These are phyloP conservation scores for Ammopiptanthus mongolicus DNA, from an alignment of 306 rosid genomes.

Conservation along the genomic window DNA sequence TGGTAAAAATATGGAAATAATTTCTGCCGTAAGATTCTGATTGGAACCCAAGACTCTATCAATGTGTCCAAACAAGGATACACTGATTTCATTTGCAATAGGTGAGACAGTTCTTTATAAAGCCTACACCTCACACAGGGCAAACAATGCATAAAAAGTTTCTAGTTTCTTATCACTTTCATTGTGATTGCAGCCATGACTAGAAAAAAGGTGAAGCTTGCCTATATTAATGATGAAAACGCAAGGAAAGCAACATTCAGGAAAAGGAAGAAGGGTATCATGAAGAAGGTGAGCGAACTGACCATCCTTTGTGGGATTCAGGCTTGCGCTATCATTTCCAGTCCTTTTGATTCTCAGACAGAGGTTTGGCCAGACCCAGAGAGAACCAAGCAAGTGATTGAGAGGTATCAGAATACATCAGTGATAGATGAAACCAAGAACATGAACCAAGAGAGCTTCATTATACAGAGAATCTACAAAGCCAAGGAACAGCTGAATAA, in stretches of 20 bases:
- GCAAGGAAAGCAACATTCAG: constrained; percentile 43
- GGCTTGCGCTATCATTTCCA: constrained; percentile 49
- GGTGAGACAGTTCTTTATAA: neutral
- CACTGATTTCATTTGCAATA: neutral
- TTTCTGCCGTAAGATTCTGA: neutral
- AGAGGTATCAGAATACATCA: neutral
- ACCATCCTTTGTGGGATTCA: constrained; percentile 50
- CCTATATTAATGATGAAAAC: constrained; percentile 27
- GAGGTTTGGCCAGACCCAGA: constrained; percentile 47
- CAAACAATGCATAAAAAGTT: neutral
- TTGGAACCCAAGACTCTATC: neutral
- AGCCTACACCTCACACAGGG: too few relatives aligned
- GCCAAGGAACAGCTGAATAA: constrained; percentile 14
- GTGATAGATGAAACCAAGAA: constrained; percentile 17
- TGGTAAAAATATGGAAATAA: neutral
- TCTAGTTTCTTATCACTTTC: neutral
- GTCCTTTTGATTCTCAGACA: constrained; percentile 37
- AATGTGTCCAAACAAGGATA: neutral
- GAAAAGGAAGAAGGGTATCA: constrained; percentile 51
- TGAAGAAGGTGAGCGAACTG: constrained; percentile 42
- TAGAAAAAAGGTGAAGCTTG: constrained; percentile 39
- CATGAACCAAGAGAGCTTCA: constrained; percentile 22
- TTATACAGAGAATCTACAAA: constrained; percentile 14
- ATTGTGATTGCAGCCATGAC: constrained; percentile 28
- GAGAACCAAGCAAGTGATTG: neutral